phyloP scores from a whole-genome alignment of 2,329 filamentous ascomycete species.

The Sphaceloma murrayae region DNA sequence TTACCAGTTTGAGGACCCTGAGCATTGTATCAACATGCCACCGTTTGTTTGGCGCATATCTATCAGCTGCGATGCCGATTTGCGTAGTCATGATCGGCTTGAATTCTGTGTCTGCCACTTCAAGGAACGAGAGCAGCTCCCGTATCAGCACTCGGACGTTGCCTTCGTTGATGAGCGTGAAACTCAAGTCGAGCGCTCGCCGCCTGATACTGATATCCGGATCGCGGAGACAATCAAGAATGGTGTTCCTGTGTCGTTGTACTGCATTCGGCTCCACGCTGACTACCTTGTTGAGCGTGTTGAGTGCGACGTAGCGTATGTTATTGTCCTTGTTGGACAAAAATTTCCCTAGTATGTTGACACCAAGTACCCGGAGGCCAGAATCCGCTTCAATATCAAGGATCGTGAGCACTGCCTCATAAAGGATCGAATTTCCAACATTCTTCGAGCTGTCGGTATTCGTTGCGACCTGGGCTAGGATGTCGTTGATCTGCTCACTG shows the following conservation, averaged over 20 bases:
- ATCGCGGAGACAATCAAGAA: slow-evolving; percentile 88
- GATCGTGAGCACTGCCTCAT: slow-evolving; percentile 93
- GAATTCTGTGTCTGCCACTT: slow-evolving; percentile 96
- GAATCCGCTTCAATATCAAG: slow-evolving; percentile 97
- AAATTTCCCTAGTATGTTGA: slow-evolving; percentile 98
- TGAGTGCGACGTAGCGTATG: slow-evolving; percentile 94
- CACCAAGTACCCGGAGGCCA: slow-evolving; percentile 82
- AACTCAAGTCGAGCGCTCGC: slow-evolving; percentile 92
- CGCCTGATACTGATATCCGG: slow-evolving; percentile 96
- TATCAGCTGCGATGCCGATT: slow-evolving; percentile 92
- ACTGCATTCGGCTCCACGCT: slow-evolving; percentile 97
- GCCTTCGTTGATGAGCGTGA: slow-evolving; percentile 93
- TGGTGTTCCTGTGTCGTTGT: slow-evolving; percentile 93
- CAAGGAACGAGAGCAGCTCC: slow-evolving; percentile 87
- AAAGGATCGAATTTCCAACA: slow-evolving; percentile 94
- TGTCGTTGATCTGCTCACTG: slow-evolving; percentile 97
- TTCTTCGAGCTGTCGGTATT: slow-evolving; percentile 98
- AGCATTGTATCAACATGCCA: slow-evolving; percentile 99
- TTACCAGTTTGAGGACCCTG: slow-evolving; percentile 68
- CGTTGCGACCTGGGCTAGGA: slow-evolving; percentile 81
- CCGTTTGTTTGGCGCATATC: slow-evolving; percentile 90
- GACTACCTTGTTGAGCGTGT: slow-evolving; percentile 95
- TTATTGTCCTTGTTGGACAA: slow-evolving; percentile 98
- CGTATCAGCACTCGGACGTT: slow-evolving; percentile 91
- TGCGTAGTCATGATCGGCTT: slow-evolving; percentile 98